Base-by-base conservation (phyloP, 345 rosid species). In the Zanthoxylum bungeanum region DNA sequence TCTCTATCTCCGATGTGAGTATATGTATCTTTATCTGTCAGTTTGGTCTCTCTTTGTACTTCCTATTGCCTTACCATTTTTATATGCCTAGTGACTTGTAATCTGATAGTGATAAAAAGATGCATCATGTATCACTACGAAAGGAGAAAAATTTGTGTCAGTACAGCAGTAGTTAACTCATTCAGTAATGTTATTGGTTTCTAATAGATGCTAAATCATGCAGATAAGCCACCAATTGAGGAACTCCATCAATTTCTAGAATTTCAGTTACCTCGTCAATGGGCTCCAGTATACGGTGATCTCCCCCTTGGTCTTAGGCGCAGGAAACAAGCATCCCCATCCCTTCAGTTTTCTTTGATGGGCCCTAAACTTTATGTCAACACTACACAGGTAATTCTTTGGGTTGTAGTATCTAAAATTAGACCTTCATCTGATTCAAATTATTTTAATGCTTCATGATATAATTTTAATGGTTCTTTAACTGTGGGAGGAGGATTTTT, bases 271-370 rank as follows among this genome's bases (percentile, higher is more conserved):
- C 97, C 97, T 71, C 90, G 97, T 72, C 91, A 91, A 69, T 95
- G 99, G 99, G 98, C 98, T 71, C 99, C 99, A 0, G 84, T 89
- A 24, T 95, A 91, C n/a, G 81, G 94, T 33, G 97, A 95, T 73
- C 92, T 92, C 58, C 96, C 98, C 73, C 97, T 95, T 51, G 84
- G 91, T 52, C 93, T 85, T 51, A 85, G 84, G 81, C 84, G 82
- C 75, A 78, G 83, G 67, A 95, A 84, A 71, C 90, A 86, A 61
- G 76, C 83, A 49, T 78, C 93, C 47, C 97, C 99, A 0, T 83
- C 89, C 24, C 97, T 95, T 78, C 87, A 88, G 76, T 92, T 95
- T 78, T 79, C 85, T 81, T 73, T 92, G 50, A 82, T 92, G 94
- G 99, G 99, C 68, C 98, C 99, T 21, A 95, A 84, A 79, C 97